Percentiles rank a stretch among this genome's conserved stretches.
Conservation (phyloP, 2,329 filamentous ascomycete genomes). For the Ilyonectria mors-panacis region DNA sequence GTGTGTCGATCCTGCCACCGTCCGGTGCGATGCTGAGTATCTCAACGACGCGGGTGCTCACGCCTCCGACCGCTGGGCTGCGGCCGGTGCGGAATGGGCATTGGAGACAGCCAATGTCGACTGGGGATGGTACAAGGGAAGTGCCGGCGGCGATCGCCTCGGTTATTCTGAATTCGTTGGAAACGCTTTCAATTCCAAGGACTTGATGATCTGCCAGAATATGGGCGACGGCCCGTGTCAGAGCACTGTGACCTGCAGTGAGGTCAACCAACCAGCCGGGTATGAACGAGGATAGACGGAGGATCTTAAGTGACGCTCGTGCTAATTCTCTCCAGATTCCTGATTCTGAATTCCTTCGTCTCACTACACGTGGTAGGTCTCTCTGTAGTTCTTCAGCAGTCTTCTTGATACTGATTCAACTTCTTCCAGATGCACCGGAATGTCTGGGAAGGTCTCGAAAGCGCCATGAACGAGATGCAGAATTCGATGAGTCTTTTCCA, state of each 20-base stretch:
- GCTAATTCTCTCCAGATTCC: conserved; percentile 1
- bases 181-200: not conserved
- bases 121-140: not conserved
- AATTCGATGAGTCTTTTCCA: not conserved
- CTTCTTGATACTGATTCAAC: not conserved
- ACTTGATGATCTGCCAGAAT: conserved; percentile 4
- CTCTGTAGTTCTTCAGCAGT: not conserved
- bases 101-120: not conserved
- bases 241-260: not conserved
- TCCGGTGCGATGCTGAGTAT: not conserved
- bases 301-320: not conserved
- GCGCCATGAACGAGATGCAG: conserved; percentile 15
- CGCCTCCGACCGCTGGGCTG: conserved; percentile 6
- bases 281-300: not conserved
- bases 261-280: conserved; percentile 9
- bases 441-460: not conserved
- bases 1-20: not conserved
- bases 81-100: not conserved
- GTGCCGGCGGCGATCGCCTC: not conserved
- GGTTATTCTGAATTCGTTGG: not conserved
- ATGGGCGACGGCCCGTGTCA: conserved; percentile 15
- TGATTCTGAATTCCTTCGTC: conserved; percentile 13
- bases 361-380: conserved; percentile 6
- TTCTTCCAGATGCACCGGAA: conserved; percentile 2
- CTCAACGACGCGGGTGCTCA: not conserved